Conservation (phyloP, 2,329 filamentous ascomycete species). For the Pyrenophora tritici-repentis region DNA sequence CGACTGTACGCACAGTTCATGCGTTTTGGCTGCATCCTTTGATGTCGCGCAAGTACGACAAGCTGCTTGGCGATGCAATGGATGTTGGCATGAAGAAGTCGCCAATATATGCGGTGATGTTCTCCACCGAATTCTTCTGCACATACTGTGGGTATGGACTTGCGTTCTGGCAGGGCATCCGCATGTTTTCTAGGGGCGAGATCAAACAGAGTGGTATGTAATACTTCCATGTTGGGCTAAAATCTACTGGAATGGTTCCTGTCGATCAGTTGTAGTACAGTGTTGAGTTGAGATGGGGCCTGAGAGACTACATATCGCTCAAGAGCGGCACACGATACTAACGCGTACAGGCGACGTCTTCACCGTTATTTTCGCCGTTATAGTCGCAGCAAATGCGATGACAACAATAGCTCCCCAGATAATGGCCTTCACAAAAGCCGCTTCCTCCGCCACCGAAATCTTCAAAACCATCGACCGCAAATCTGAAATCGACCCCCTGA, state of each 20-base stretch:
- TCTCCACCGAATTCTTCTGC: constrained; percentile 51
- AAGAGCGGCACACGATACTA: background rate
- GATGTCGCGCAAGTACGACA: constrained; percentile 52
- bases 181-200: constrained; percentile 62
- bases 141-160: constrained; percentile 53
- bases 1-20: constrained; percentile 55
- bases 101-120: constrained; percentile 50
- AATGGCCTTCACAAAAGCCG: constrained; percentile 63
- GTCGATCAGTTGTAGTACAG: no score
- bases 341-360: constrained; percentile 16
- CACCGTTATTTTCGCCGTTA: constrained; percentile 43
- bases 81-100: constrained; percentile 53
- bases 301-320: background rate
- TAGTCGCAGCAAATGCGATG: constrained; percentile 65
- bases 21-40: constrained; percentile 54
- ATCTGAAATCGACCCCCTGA: constrained; percentile 72
- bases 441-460: constrained; percentile 41
- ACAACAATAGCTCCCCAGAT: constrained; percentile 88
- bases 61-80: constrained; percentile 50
- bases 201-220: constrained; percentile 52
- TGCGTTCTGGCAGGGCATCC: constrained; percentile 54
- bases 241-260: no score
- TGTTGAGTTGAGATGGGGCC: background rate
- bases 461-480: constrained; percentile 71
- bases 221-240: background rate